Percentiles rank a stretch among this genome's conserved stretches.
phyloP scores from a whole-genome alignment of 106 monocot species.

The Ottelia alismoides region DNA sequence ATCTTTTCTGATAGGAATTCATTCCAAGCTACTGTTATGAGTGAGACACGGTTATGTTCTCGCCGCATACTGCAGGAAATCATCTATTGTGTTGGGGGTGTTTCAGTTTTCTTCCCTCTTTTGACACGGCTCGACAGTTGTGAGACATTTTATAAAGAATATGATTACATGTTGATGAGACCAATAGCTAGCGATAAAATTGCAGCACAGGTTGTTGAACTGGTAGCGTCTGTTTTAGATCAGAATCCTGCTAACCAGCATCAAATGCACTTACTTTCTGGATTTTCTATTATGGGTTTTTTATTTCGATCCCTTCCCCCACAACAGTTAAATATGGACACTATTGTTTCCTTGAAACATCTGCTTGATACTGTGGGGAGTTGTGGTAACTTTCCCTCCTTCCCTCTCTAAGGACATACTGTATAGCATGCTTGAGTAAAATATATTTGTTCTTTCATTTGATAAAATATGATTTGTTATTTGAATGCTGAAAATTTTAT shows the following conservation, averaged over 20 bases:
- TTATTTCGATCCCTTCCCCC: conserved; percentile 82
- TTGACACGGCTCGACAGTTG: conserved; percentile 44
- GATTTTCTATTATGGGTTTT: conserved; percentile 88
- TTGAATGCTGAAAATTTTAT: no score
- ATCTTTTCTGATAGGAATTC: conserved; percentile 36
- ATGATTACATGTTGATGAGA: conserved; percentile 21
- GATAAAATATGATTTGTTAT: no score
- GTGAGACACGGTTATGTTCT: conserved; percentile 78
- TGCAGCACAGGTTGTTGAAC: conserved; percentile 67
- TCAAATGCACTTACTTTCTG: conserved; percentile 89
- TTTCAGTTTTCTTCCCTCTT: conserved; percentile 90
- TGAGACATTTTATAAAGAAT: conserved; percentile 17
- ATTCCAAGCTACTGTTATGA: conserved; percentile 60
- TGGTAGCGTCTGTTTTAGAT: conserved; percentile 85
- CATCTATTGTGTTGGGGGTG: conserved; percentile 99
- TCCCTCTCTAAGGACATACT: no score
- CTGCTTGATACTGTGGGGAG: conserved; percentile 58
- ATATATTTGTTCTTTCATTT: no score
- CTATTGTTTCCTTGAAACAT: conserved; percentile 66
- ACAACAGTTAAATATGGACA: conserved; percentile 65
- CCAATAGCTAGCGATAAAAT: conserved; percentile 39
- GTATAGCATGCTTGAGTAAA: no score
- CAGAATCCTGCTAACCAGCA: conserved; percentile 88
- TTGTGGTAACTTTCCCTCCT: conserved; percentile 37
- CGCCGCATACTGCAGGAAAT: conserved; percentile 86